These are phyloP conservation scores for Ochromonas danica DNA, from an alignment of 108 stramenopile species.

Conservation along the genomic window DNA sequence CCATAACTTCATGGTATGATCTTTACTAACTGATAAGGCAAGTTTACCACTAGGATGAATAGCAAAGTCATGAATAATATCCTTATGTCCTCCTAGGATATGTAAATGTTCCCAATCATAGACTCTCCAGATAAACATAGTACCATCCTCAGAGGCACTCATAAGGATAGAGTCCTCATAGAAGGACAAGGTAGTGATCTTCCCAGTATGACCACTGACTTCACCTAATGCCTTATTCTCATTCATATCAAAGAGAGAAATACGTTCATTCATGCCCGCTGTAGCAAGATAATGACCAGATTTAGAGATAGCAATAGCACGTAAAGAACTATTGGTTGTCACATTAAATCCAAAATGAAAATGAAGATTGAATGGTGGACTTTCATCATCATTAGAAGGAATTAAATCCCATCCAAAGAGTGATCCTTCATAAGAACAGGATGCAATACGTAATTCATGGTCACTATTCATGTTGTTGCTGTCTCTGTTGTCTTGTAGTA, in stretches of 20 bases:
- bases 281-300: slow-evolving; percentile 10
- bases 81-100: slow-evolving; percentile 39
- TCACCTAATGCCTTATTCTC: background rate
- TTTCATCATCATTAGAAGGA: background rate
- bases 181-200: background rate
- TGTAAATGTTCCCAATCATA: slow-evolving; percentile 31
- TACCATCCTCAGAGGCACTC: slow-evolving; percentile 9
- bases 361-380: background rate
- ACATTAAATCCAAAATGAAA: background rate
- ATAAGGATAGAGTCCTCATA: slow-evolving; percentile 12
- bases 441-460: background rate
- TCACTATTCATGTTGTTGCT: background rate
- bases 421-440: slow-evolving; percentile 24
- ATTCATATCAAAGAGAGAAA: background rate
- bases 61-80: background rate
- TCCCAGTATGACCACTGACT: slow-evolving; percentile 1
- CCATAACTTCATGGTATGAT: slow-evolving; percentile 30
- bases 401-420: slow-evolving; percentile 2
- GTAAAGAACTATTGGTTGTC: background rate
- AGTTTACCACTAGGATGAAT: slow-evolving; percentile 30
- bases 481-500: too few relatives aligned
- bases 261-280: slow-evolving; percentile 10
- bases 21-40: slow-evolving; percentile 3
- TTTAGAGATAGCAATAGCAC: background rate
- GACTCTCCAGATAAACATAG: slow-evolving; percentile 9